Percentiles rank a stretch among this genome's conserved stretches.
These are phyloP conservation scores for Coniochaeta pulveracea DNA, from an alignment of 2,329 filamentous ascomycete species.

Conservation along the genomic window DNA sequence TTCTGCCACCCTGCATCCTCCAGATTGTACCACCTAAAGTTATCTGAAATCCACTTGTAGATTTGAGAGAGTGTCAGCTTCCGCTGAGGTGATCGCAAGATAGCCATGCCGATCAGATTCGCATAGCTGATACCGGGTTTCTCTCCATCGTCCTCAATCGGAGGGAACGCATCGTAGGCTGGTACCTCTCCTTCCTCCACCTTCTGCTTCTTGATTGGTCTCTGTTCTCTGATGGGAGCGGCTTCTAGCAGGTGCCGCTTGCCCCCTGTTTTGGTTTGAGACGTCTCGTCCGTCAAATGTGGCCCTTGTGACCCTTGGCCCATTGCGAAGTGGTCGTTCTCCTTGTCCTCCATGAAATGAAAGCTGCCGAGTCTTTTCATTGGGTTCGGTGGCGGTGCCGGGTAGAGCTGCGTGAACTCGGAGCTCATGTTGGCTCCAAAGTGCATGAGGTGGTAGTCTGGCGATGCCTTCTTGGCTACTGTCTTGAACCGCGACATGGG, in stretches of 20 bases:
- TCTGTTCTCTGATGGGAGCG: slow-evolving; percentile 57
- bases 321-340: slow-evolving; percentile 36
- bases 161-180: slow-evolving; percentile 67
- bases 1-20: slow-evolving; percentile 94
- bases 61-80: slow-evolving; percentile 87
- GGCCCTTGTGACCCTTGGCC: too few relatives aligned
- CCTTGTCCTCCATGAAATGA: too few relatives aligned
- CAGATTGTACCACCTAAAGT: slow-evolving; percentile 75
- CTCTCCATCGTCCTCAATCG: slow-evolving; percentile 70
- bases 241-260: slow-evolving; percentile 63
- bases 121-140: slow-evolving; percentile 94
- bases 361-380: too few relatives aligned
- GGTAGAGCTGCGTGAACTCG: slow-evolving; percentile 37
- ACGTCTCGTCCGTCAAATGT: too few relatives aligned
- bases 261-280: slow-evolving; percentile 38
- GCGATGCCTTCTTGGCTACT: slow-evolving; percentile 37
- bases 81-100: slow-evolving; percentile 72
- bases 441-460: slow-evolving; percentile 22
- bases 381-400: slow-evolving; percentile 32
- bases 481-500: slow-evolving; percentile 49
- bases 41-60: slow-evolving; percentile 99
- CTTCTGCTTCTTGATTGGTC: slow-evolving; percentile 58
- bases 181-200: slow-evolving; percentile 48
- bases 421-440: slow-evolving; percentile 45
- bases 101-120: slow-evolving; percentile 92